Percentiles rank a stretch among this genome's conserved stretches.
Conservation (phyloP, 1,284 basidiomycete species). For the Cystobasidium slooffiae region DNA sequence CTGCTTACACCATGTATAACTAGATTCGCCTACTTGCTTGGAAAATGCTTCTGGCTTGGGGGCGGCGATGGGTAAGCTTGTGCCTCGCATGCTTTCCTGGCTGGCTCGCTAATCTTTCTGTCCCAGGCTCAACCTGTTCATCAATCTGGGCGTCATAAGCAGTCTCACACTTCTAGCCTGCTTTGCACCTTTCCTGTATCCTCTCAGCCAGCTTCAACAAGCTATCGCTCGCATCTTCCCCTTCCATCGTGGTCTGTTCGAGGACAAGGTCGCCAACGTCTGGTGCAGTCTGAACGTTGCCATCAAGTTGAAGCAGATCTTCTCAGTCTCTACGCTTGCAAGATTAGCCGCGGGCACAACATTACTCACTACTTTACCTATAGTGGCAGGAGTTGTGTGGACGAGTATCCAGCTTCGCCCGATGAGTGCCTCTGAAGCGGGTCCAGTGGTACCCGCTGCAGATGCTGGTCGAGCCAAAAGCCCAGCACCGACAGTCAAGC, state of each 20-base stretch:
- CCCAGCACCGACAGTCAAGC: constrained; percentile 50
- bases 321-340: constrained; percentile 51
- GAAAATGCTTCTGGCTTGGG: constrained; percentile 77
- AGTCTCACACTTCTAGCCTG: constrained; percentile 67
- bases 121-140: constrained; percentile 67
- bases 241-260: constrained; percentile 84
- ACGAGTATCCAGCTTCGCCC: constrained; percentile 44
- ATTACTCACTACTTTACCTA: constrained; percentile 55
- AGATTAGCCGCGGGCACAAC: constrained; percentile 57
- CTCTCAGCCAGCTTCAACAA: constrained; percentile 64
- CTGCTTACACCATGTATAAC: background rate
- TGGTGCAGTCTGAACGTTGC: constrained; percentile 90
- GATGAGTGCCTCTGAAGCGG: background rate
- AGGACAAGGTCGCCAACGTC: constrained; percentile 95
- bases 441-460: background rate
- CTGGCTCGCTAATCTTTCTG: background rate
- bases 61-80: constrained; percentile 67
- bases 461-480: background rate
- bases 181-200: constrained; percentile 75
- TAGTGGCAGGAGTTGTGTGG: constrained; percentile 52
- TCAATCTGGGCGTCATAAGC: constrained; percentile 65
- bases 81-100: background rate
- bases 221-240: constrained; percentile 85
- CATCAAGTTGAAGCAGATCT: constrained; percentile 71
- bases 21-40: constrained; percentile 71